phyloP scores from a whole-genome alignment of 169 alveolate genomes.

The Plasmodium coatneyi region DNA sequence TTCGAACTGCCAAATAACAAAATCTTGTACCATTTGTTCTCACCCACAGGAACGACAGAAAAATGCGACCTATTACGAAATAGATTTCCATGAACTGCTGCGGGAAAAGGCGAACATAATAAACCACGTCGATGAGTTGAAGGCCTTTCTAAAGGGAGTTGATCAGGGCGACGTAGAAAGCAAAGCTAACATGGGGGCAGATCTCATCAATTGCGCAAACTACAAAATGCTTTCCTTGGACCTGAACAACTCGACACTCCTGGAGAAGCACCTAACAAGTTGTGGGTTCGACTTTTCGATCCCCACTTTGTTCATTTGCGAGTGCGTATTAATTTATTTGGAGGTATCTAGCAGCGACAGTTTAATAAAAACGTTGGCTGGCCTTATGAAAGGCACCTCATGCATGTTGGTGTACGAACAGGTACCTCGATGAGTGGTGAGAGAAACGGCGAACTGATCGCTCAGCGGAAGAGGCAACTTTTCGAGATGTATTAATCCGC shows the following conservation, averaged over 20 bases:
- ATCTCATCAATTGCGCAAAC: constrained; percentile 53
- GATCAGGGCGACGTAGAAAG: not conserved
- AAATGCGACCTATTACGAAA: constrained; percentile 41
- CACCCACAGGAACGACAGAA: constrained; percentile 42
- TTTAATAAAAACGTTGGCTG: constrained; percentile 44
- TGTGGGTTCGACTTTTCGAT: constrained; percentile 34
- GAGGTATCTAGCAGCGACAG: constrained; percentile 65
- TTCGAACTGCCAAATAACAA: not conserved
- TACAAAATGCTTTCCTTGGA: constrained; percentile 67
- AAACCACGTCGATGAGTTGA: constrained; percentile 21
- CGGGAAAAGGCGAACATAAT: constrained; percentile 42
- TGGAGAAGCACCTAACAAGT: constrained; percentile 24
- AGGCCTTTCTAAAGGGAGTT: constrained; percentile 33
- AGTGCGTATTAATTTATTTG: constrained; percentile 77
- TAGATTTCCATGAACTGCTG: constrained; percentile 56
- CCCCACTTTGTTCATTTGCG: constrained; percentile 78
- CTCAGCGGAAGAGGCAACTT: not conserved
- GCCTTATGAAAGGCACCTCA: constrained; percentile 56
- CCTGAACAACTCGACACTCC: constrained; percentile 11
- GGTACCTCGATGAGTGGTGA: not conserved
- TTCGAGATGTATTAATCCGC: not conserved
- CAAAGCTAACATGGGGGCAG: not conserved
- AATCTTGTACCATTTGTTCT: not conserved
- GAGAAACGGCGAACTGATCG: not conserved
- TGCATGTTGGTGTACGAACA: constrained; percentile 77